A percentile compares a stretch with the other conserved stretches of the same genome.
phyloP scores from a whole-genome alignment of 2,329 filamentous ascomycete genomes.

The Exophiala xenobiotica region DNA sequence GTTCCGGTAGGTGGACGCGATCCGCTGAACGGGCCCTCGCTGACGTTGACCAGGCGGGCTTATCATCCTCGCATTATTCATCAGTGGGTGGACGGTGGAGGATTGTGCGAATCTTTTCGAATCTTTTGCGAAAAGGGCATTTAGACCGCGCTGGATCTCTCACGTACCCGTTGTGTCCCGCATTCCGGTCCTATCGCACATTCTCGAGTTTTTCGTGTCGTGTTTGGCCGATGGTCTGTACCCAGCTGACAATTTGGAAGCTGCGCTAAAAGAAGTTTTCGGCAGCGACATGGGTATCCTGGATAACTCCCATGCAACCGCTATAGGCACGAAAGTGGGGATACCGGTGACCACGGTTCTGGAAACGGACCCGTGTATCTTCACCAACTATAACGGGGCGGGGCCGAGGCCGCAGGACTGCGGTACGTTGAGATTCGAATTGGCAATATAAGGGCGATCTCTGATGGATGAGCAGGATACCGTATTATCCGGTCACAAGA shows the following conservation, averaged over 20 bases:
- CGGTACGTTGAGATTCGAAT: conserved; percentile 2
- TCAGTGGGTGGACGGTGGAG: conserved; percentile 21
- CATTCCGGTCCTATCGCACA: conserved; percentile 19
- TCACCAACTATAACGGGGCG: conserved; percentile 31
- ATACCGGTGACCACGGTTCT: conserved; percentile 27
- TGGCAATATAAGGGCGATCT: conserved; percentile 11
- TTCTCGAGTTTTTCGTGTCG: conserved; percentile 9
- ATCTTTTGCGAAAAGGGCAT: conserved; percentile 24
- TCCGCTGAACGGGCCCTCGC: neutral
- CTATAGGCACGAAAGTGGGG: conserved; percentile 26
- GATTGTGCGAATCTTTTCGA: conserved; percentile 24
- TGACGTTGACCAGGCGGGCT: conserved; percentile 24
- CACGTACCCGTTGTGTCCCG: conserved; percentile 5
- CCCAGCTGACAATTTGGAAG: conserved; percentile 24
- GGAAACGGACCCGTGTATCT: conserved; percentile 17
- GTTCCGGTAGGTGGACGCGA: conserved; percentile 16
- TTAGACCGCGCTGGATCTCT: conserved; percentile 19
- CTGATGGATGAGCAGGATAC: conserved; percentile 21
- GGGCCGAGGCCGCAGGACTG: conserved; percentile 10
- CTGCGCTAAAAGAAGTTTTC: conserved; percentile 26
- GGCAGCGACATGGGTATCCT: conserved; percentile 24
- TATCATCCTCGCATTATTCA: conserved; percentile 24
- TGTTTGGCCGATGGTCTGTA: conserved; percentile 27
- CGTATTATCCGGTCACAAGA: conserved; percentile 18
- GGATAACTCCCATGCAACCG: conserved; percentile 24